Base-by-base conservation (phyloP, 192 early-diverging fungal genomes). In the Entomortierella lignicola region DNA sequence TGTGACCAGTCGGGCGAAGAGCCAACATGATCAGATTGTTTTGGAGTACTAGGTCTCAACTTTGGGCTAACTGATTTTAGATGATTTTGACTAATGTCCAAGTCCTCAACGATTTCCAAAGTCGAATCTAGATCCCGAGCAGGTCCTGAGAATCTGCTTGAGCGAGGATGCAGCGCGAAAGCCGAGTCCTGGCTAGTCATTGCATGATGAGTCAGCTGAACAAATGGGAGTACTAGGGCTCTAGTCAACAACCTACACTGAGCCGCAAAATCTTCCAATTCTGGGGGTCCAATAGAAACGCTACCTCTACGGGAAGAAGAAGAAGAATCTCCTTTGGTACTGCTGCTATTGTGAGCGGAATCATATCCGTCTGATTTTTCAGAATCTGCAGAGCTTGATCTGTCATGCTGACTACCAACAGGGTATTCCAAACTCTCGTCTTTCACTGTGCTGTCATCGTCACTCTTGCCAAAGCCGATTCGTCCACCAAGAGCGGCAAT, bases 251-350 rank as follows among this genome's bases (percentile, higher is more conserved):
- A 42, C 32, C 82, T 66, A 32, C 82, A 84, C 51, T 84, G 82
- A 34, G 77, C 71, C 27, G 82, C 68, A 63, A 84, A 84, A 55
- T 84, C 77, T 39, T 84, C 77, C 39, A 84, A 52, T 30, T 81
- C 77, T 31, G 82, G 71, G 25, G 77, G 63, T 25, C 48, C 55
- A 1, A 32, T 59, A 41, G 68, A 59, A 17, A 62, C 48, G 52
- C 69, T 83, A 13, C 51, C 71, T n/a, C 74, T 43, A 0, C 66
- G 63, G 8, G 58, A 53, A 31, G 64, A 44, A 8, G 0, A 2
- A 63, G 25, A 10, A 12, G 7, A 5, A 15, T 41, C 31, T 37
- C 20, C 23, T 39, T 47, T 60, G 25, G 26, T 25, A 2, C 20
- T 29, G 13, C 25, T 27, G 20, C 8, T 47, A 44, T 34, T 31